These are phyloP conservation scores for Eutypella sp. DNA, from an alignment of 2,329 filamentous ascomycete species.

Conservation along the genomic window DNA sequence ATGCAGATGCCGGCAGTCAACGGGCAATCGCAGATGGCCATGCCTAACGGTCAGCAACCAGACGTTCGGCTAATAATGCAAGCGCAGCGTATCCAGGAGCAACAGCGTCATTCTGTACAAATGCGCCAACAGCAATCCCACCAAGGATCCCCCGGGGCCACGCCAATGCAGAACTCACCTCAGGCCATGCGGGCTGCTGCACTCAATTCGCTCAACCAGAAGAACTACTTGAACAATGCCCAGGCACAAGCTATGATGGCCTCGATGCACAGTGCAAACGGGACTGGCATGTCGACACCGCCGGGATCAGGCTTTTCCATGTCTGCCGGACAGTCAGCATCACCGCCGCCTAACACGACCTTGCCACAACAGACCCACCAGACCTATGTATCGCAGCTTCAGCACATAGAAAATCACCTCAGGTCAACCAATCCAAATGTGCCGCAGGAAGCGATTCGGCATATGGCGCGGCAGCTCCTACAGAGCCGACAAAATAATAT, in stretches of 20 bases:
- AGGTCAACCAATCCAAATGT: slow-evolving; percentile 46
- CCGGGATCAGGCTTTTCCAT: slow-evolving; percentile 42
- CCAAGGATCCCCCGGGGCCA: slow-evolving; percentile 33
- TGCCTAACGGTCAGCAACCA: slow-evolving; percentile 37
- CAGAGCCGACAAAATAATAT: slow-evolving; percentile 37
- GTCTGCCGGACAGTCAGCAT: slow-evolving; percentile 39
- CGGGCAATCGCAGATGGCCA: slow-evolving; percentile 56
- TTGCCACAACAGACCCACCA: slow-evolving; percentile 41
- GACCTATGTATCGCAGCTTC: slow-evolving; percentile 43
- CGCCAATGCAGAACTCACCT: slow-evolving; percentile 33
- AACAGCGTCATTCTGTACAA: slow-evolving; percentile 51
- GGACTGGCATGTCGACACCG: slow-evolving; percentile 38
- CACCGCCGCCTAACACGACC: slow-evolving; percentile 37
- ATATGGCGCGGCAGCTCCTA: slow-evolving; percentile 48
- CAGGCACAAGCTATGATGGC: slow-evolving; percentile 45
- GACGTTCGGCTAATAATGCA: slow-evolving; percentile 57
- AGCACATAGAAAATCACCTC: slow-evolving; percentile 48
- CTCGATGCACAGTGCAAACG: slow-evolving; percentile 40
- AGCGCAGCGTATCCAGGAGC: slow-evolving; percentile 61
- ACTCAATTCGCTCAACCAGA: slow-evolving; percentile 43
- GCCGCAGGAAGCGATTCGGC: slow-evolving; percentile 43
- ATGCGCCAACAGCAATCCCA: slow-evolving; percentile 36
- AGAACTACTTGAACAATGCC: slow-evolving; percentile 47
- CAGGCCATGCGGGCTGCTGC: slow-evolving; percentile 38
- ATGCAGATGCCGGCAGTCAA: slow-evolving; percentile 62